Evolutionary conservation across 495 filamentous ascomycete species (phyloP), one percentile per base, ranked within the genome.

Genomic region (Tuber umbilicatum): DNA sequence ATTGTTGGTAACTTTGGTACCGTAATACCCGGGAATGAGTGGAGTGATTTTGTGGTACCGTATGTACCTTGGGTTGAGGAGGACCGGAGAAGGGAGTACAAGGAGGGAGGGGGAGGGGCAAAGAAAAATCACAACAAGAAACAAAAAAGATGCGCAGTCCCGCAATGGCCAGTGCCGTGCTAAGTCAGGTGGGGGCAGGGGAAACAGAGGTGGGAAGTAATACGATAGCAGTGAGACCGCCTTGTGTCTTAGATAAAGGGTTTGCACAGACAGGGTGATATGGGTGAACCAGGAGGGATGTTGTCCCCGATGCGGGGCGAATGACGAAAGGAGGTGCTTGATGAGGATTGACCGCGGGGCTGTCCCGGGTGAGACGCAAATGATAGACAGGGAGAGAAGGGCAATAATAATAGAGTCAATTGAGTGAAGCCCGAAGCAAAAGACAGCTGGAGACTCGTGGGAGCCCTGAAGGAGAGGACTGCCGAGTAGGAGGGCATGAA

Each of bases 391-490:
- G 12, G 55, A 64, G 35, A 64, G 55, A 31, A 14, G 41, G 9
- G 14, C 7, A 9, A 60, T 9, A 60, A 60, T 17, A 14, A 35
- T 35, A 5, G 55, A 64, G 7, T 64, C 27, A 35, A 64, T 17
- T 64, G 55, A 64, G 27, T 64, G 55, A 64, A 64, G 27, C 27
- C 55, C 55, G 55, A 64, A 64, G 55, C 55, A 64, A 64, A 64
- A 64, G 55, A 27, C 55, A 64, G 55, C 55, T 64, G 55, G 55
- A 64, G 55, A 64, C 55, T 31, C n/a, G 55, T 35, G 55, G 55
- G 55, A 64, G 50, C n/a, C 50, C 27, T 19, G 55, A 23, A 23
- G 14, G 27, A 27, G 50, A 60, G 42, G 16, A 43, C 23, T 12
- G n/a, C 23, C 47, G 47, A 21, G 47, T 7, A 55, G 23, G 47